Evolutionary conservation across 306 rosid genomes (phyloP).

Genomic region (Vachellia collinsii): DNA sequence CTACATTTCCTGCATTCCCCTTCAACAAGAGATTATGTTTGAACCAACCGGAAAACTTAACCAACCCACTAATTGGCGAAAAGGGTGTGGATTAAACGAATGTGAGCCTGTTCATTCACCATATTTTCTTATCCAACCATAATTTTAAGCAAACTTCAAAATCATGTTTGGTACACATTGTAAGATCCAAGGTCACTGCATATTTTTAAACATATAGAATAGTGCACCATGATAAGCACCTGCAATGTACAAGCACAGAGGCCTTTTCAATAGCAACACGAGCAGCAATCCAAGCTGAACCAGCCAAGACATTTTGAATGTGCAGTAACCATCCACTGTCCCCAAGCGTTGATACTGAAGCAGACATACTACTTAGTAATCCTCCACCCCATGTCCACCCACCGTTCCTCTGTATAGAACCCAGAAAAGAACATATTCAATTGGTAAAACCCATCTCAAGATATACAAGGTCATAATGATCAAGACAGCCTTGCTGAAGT

Average conservation of each 20-base stretch:
- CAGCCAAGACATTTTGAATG: slow-evolving; percentile 90
- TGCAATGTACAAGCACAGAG: slow-evolving; percentile 97
- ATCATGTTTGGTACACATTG: neutral
- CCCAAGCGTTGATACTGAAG: slow-evolving; percentile 95
- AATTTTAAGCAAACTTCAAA: neutral
- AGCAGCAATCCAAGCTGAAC: slow-evolving; percentile 98
- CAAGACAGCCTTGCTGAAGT: neutral
- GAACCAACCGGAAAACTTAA: no score
- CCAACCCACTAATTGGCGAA: no score
- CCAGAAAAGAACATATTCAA: slow-evolving; percentile 21
- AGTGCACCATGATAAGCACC: slow-evolving; percentile 53
- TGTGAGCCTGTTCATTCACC: neutral
- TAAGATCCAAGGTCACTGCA: slow-evolving; percentile 23
- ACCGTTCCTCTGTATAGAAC: slow-evolving; percentile 78
- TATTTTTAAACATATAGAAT: slow-evolving; percentile 15
- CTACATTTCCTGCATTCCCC: no score
- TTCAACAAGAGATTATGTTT: no score
- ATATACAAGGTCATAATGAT: slow-evolving; percentile 25
- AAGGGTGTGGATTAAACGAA: no score
- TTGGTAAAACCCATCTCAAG: slow-evolving; percentile 12
- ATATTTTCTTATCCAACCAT: neutral
- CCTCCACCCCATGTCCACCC: slow-evolving; percentile 99
- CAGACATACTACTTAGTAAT: slow-evolving; percentile 95
- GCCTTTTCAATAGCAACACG: slow-evolving; percentile 87
- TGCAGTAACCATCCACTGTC: slow-evolving; percentile 97